phyloP scores from a whole-genome alignment of 83 land plant genomes.

The Picea abies region DNA sequence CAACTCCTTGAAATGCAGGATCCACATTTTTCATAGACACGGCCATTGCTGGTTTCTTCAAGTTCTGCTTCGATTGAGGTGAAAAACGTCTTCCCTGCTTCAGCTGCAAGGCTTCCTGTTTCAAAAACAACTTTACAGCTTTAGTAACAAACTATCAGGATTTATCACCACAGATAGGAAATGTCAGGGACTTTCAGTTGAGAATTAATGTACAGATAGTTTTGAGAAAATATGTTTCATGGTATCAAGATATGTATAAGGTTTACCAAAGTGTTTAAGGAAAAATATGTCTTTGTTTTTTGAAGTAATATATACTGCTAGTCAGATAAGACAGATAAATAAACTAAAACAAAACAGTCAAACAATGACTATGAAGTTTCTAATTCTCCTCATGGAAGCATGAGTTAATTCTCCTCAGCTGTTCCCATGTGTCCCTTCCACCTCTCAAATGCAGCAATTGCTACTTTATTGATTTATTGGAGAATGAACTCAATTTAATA shows the following conservation, averaged over 20 bases:
- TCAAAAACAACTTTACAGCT: conserved; percentile 6
- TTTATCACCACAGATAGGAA: background rate
- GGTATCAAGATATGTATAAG: background rate
- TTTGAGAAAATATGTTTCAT: background rate
- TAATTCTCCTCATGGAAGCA: background rate
- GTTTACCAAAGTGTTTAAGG: background rate
- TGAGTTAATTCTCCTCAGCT: background rate
- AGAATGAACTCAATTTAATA: no score
- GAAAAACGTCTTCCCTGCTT: background rate
- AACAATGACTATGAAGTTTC: background rate
- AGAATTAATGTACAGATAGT: background rate
- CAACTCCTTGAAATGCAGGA: conserved; percentile 79
- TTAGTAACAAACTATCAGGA: background rate
- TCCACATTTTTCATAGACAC: conserved; percentile 58
- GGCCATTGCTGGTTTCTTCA: conserved; percentile 41
- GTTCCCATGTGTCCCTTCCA: no score
- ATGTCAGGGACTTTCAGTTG: background rate
- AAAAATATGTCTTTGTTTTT: background rate
- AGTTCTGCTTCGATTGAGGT: background rate
- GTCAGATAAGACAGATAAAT: background rate
- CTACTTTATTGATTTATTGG: no score
- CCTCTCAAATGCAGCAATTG: no score
- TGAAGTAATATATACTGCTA: background rate
- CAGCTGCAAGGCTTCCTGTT: background rate
- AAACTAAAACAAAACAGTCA: background rate